These are phyloP conservation scores for Pelargonium myrrhifolium DNA, from an alignment of 441 rosid species.

Conservation along the genomic window DNA sequence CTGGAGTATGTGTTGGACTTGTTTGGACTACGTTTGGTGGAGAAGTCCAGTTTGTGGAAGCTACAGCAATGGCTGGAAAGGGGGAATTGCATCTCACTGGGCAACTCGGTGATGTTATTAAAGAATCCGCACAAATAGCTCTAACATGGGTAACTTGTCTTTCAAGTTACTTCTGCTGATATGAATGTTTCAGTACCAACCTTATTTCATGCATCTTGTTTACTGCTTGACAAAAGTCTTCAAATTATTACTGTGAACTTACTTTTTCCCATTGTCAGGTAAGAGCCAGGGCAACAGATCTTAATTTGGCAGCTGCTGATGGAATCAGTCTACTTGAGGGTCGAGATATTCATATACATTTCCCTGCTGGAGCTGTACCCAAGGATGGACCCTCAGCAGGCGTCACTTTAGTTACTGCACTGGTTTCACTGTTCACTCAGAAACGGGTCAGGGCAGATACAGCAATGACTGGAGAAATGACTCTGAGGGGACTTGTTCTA, in stretches of 20 bases:
- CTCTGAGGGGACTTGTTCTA: conserved; percentile 93
- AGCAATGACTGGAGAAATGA: conserved; percentile 99
- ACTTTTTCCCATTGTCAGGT: conserved; percentile 38
- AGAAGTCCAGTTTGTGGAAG: conserved; percentile 97
- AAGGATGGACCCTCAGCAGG: conserved; percentile 99
- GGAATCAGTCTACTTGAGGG: conserved; percentile 74
- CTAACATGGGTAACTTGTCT: conserved; percentile 77
- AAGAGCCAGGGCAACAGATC: conserved; percentile 79
- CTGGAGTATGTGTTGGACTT: conserved; percentile 91
- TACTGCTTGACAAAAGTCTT: neutral
- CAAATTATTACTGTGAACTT: conserved; percentile 9
- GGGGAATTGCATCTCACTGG: conserved; percentile 96
- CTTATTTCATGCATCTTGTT: conserved; percentile 6
- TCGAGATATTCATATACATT: conserved; percentile 90
- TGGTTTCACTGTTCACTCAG: conserved; percentile 81
- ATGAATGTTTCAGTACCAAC: too few relatives aligned
- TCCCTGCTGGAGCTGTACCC: conserved; percentile 97
- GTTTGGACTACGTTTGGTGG: conserved; percentile 98
- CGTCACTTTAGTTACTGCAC: conserved; percentile 89
- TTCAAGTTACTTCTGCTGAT: neutral
- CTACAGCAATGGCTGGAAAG: conserved; percentile 79
- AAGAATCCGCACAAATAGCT: conserved; percentile 97
- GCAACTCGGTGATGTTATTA: conserved; percentile 97
- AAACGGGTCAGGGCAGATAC: conserved; percentile 91
- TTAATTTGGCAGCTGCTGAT: conserved; percentile 50